Evolutionary conservation across 1,139 yeast genomes (phyloP).

Genomic region (Scheffersomyces cryptocercus): DNA sequence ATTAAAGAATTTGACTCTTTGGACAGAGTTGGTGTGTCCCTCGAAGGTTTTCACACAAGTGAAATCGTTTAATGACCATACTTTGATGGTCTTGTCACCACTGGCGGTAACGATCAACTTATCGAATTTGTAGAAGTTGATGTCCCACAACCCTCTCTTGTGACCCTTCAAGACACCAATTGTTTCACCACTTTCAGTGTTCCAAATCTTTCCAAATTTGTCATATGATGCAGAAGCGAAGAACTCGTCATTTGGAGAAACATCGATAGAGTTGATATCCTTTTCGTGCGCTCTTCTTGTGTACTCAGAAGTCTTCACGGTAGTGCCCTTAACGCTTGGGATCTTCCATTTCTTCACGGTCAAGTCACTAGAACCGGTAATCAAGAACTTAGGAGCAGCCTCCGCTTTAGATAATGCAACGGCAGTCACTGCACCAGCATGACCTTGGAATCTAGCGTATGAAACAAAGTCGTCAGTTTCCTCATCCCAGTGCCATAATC

Average conservation of each 20-base stretch:
- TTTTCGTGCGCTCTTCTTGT: constrained; percentile 97
- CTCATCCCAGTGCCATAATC: constrained; percentile 70
- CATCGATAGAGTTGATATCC: constrained; percentile 85
- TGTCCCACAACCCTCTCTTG: constrained; percentile 93
- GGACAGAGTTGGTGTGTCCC: constrained; percentile 93
- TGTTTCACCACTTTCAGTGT: constrained; percentile 76
- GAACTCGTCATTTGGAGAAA: constrained; percentile 83
- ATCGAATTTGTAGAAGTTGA: constrained; percentile 77
- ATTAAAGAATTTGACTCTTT: constrained; percentile 72
- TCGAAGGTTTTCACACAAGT: constrained; percentile 81
- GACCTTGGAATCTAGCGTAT: constrained; percentile 75
- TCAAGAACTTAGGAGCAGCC: constrained; percentile 65
- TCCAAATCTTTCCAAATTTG: constrained; percentile 89
- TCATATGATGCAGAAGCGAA: constrained; percentile 98
- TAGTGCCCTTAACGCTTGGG: constrained; percentile 39
- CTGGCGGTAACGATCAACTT: constrained; percentile 75
- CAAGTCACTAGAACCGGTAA: constrained; percentile 87
- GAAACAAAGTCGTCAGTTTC: constrained; percentile 45
- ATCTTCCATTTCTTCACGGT: constrained; percentile 89
- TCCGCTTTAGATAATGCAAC: constrained; percentile 67
- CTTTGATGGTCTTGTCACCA: constrained; percentile 87
- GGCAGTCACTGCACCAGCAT: constrained; percentile 84
- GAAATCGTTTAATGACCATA: constrained; percentile 84
- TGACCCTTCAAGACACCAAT: constrained; percentile 86
- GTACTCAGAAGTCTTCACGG: constrained; percentile 62